phyloP scores from a whole-genome alignment of 2,329 filamentous ascomycete species.

The Ophiostoma piceae region DNA sequence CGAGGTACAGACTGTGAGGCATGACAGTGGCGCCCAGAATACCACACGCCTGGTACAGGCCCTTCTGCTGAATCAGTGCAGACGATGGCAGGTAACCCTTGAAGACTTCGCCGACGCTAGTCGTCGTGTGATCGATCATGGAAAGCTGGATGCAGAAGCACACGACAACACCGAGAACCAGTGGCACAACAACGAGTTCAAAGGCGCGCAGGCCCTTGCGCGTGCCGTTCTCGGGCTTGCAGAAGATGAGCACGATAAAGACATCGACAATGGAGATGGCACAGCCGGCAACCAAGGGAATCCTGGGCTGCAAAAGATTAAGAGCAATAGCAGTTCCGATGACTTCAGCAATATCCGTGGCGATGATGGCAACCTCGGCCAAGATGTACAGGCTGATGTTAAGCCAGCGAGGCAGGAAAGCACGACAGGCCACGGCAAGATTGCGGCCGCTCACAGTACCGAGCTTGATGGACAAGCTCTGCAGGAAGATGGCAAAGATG shows the following conservation, averaged over 20 bases:
- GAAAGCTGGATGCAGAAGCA: conserved; percentile 68
- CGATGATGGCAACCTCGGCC: conserved; percentile 61
- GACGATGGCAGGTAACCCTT: conserved; percentile 59
- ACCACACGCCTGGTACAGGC: conserved; percentile 64
- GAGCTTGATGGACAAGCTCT: conserved; percentile 63
- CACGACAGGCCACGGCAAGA: conserved; percentile 60
- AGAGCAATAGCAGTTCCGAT: conserved; percentile 67
- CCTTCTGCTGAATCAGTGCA: conserved; percentile 53
- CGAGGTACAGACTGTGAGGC: conserved; percentile 64
- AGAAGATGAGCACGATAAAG: conserved; percentile 62
- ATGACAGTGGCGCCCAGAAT: conserved; percentile 73
- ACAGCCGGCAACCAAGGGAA: conserved; percentile 63
- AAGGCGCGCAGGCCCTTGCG: conserved; percentile 59
- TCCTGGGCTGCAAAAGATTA: conserved; percentile 57
- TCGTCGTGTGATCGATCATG: conserved; percentile 52
- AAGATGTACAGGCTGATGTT: conserved; percentile 57
- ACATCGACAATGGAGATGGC: conserved; percentile 64
- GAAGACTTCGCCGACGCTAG: conserved; percentile 53
- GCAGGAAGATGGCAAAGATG: conserved; percentile 64
- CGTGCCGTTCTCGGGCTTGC: conserved; percentile 45
- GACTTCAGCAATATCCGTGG: conserved; percentile 67
- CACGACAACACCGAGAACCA: conserved; percentile 63
- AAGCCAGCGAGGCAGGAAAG: conserved; percentile 60
- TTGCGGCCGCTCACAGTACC: conserved; percentile 65
- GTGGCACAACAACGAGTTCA: conserved; percentile 56